Evolutionary conservation across 805 yeast species (phyloP), one percentile per base, ranked within the genome.

Genomic region (Yamadazyma insecticola): DNA sequence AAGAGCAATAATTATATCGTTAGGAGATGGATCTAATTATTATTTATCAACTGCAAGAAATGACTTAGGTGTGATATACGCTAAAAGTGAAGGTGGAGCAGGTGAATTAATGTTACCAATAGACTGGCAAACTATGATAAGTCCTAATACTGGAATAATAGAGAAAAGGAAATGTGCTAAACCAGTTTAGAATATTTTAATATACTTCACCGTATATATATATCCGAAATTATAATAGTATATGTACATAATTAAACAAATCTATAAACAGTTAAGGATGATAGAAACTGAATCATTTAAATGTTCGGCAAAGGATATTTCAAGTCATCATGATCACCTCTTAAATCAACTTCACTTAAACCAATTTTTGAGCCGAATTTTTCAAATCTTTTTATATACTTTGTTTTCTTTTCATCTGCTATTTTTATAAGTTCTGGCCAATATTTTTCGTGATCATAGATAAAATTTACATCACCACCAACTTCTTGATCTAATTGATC

Each of bases 61-160:
- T 54, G 96, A 90, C 48, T 63, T 90, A 23, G 99, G 99, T 3
- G 98, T 92, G 4, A 80, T 92, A 1, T 84, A 89, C 55, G 97
- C 97, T 4, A 76, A 72, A 39, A 72, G 81, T 25, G 74, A 71
- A 40, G 81, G 79, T 12, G 77, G 78, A 3, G 64, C 71, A 8
- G 96, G 96, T 2, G 78, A 75, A 22, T 58, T 78, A 33, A 76
- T 92, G 86, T 81, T 79, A 45, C 94, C 98, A 2, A 59, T 87
- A 25, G 97, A 92, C 57, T 92, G 97, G 97, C 89, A 87, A 58
- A 83, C 87, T 9, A 92, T 94, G 97, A 70, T 81, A 19, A 77
- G 84, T 40, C 79, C 87, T 2, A 63, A 57, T 16, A 76, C 89
- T 2, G 96, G 96, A 1, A 72, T 70, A 7, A 57, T 76, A 9